These are phyloP conservation scores for Ehretia macrophylla DNA, from an alignment of 257 asterid genomes.

Conservation along the genomic window DNA sequence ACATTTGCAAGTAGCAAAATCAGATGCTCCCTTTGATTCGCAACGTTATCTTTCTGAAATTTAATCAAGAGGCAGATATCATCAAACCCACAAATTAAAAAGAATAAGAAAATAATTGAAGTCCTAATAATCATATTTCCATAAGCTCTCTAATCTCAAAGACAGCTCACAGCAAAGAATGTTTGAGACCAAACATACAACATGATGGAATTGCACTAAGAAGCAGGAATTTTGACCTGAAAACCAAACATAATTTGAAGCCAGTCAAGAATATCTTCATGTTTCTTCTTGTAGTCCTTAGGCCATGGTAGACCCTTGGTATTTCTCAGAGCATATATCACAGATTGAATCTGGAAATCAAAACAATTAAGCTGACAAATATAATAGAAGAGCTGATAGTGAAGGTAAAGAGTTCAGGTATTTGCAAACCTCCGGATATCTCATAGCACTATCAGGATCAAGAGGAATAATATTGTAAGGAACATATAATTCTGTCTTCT, in stretches of 20 bases:
- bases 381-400: constrained; percentile 11
- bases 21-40: constrained; percentile 84
- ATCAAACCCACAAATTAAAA: not conserved
- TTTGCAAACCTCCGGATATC: constrained; percentile 81
- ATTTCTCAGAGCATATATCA: constrained; percentile 66
- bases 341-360: constrained; percentile 65
- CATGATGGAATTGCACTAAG: not conserved
- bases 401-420: not conserved
- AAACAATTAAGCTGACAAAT: constrained; percentile 10
- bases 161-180: too few species aligned
- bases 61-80: not conserved
- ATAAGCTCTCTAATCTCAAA: not conserved
- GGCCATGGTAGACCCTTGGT: constrained; percentile 92
- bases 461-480: constrained; percentile 81
- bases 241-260: constrained; percentile 91
- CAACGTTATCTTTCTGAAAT: constrained; percentile 67
- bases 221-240: constrained; percentile 42
- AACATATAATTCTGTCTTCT: constrained; percentile 73
- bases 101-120: not conserved
- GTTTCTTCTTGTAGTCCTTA: constrained; percentile 78
- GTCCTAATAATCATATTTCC: too few species aligned
- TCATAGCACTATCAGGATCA: constrained; percentile 89
- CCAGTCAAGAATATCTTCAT: constrained; percentile 88
- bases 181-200: constrained; percentile 12
- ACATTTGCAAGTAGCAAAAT: constrained; percentile 84